Base-by-base conservation (phyloP, 768 basidiomycete genomes). In the Rhodotorula toruloides region DNA sequence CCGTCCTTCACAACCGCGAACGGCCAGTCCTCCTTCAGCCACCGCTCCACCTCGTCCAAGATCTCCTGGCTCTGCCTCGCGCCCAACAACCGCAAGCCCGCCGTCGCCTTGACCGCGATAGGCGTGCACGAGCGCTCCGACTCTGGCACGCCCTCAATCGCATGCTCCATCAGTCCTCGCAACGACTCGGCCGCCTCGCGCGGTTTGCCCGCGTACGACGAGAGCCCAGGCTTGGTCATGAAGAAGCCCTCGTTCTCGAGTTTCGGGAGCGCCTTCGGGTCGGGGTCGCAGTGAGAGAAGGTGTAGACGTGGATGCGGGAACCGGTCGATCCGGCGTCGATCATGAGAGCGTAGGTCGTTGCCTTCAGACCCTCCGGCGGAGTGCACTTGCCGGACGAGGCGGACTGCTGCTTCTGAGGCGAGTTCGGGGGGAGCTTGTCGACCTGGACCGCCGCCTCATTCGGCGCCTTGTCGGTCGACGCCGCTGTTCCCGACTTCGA, bases 221-320 rank as follows among this genome's bases (percentile, higher is more conserved):
- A 90, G 4, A 98, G 80, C 0, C 94, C 93, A 0, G 90, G 90
- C 34, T 87, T 82, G 12, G 82, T 85, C 82, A 85, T 84, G 74
- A 84, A 84, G 83, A 97, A 98, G 12, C 88, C 87, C 76, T 99
- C 96, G 80, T 92, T 92, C 76, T 98, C 94, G 78, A 89, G 89
- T 29, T 81, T 76, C 2, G 91, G 86, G 0, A 87, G 84, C 0
- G 86, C 77, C 0, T 81, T 42, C 81, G 65, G 63, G 14, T 61
- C 49, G 6, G 73, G 71, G 48, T 72, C 68, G 67, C 75, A 74
- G 50, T 73, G 65, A 46, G 65, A 68, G 48, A 98, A 97, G 76
- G 96, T 98, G 86, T 98, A 99, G 39, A 98, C 83, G 82, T 99
- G 96, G 74, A 98, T 92, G 25, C 96, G 85, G 0, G 93, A 96